Evolutionary conservation across 495 filamentous ascomycete genomes (phyloP), one percentile per base, ranked within the genome.

Genomic region (Podospora fimiseda): DNA sequence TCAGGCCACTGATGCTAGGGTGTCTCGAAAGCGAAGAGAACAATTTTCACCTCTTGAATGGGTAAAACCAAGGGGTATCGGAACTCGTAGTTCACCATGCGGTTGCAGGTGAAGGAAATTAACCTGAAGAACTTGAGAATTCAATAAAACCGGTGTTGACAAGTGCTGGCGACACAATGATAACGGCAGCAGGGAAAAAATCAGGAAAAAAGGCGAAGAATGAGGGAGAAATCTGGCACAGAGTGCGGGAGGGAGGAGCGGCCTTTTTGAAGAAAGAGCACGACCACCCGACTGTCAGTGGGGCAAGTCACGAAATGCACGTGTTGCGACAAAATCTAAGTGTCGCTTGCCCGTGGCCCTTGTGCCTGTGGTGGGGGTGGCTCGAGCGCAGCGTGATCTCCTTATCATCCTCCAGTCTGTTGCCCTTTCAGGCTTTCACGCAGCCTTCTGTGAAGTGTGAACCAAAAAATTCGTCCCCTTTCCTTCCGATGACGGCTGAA

Each of bases 261-360:
- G 50, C 58, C 52, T 51, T 65, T 67, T 67, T 67, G 57, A 64
- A 64, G 56, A 48, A 64, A 65, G 38, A 39, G 46, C 19, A n/a
- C n/a, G n/a, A n/a, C 21, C 20, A 9, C 46, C 27, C 43, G 43
- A 52, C 52, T 50, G 9, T 16, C 14, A 51, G 57, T 60, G 63
- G 50, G 53, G 44, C 41, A 41, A 19, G 44, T 48, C 37, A 41
- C 36, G n/a, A 43, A 18, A 47, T 23, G 42, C 38, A 48, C 18
- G 23, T 38, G 48, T 13, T 22, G 52, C 52, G 18, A 22, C 22
- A 16, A 13, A 19, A 7, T 43, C 14, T 43, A 9, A 19, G 41
- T 43, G 41, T 15, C 15, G 41, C 15, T 43, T 43, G 11, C 20
- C 41, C 19, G 41, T 18, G 6, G 27, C 5, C 6, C 27, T 11